Conservation (phyloP, 2,329 filamentous ascomycete genomes). For the Aspergillus aculeatus region DNA sequence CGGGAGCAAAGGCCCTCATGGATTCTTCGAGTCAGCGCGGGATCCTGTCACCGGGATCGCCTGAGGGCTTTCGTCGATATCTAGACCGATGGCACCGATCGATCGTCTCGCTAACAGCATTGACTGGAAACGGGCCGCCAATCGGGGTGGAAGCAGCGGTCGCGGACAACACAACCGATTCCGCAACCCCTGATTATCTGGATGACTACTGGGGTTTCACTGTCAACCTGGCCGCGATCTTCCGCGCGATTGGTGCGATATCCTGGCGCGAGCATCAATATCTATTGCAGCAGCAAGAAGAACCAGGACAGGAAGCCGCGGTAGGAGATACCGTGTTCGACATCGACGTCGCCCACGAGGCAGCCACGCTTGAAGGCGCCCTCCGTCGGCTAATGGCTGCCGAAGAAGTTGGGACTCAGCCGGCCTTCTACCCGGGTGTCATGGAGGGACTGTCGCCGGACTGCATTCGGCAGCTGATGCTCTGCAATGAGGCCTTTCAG, state of each 20-base stretch:
- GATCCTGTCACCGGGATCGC: slow-evolving; percentile 25
- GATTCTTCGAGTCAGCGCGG: slow-evolving; percentile 21
- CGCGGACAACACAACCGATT: slow-evolving; percentile 11
- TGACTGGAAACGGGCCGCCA: slow-evolving; percentile 40
- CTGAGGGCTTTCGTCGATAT: slow-evolving; percentile 37
- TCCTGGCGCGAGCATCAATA: slow-evolving; percentile 32
- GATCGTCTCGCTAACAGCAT: slow-evolving; percentile 42
- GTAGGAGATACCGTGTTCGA: slow-evolving; percentile 16
- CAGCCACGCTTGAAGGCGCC: slow-evolving; percentile 34
- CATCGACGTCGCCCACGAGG: slow-evolving; percentile 27
- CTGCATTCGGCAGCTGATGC: slow-evolving; percentile 36
- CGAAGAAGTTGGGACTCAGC: slow-evolving; percentile 27
- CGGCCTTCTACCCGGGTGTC: slow-evolving; percentile 39
- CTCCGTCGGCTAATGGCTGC: slow-evolving; percentile 34
- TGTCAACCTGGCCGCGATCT: slow-evolving; percentile 38
- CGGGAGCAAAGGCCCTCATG: slow-evolving; percentile 43
- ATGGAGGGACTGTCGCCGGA: slow-evolving; percentile 32
- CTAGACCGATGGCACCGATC: slow-evolving; percentile 44
- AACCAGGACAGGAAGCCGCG: slow-evolving; percentile 13
- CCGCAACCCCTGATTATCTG: slow-evolving; percentile 33
- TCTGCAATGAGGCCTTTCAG: slow-evolving; percentile 46
- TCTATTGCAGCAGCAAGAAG: neutral
- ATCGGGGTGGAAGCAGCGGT: slow-evolving; percentile 27
- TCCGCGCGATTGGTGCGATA: slow-evolving; percentile 40
- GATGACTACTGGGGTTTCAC: slow-evolving; percentile 47